These are phyloP conservation scores for Poa annua DNA, from an alignment of 176 grass and related monocot species.

Conservation along the genomic window DNA sequence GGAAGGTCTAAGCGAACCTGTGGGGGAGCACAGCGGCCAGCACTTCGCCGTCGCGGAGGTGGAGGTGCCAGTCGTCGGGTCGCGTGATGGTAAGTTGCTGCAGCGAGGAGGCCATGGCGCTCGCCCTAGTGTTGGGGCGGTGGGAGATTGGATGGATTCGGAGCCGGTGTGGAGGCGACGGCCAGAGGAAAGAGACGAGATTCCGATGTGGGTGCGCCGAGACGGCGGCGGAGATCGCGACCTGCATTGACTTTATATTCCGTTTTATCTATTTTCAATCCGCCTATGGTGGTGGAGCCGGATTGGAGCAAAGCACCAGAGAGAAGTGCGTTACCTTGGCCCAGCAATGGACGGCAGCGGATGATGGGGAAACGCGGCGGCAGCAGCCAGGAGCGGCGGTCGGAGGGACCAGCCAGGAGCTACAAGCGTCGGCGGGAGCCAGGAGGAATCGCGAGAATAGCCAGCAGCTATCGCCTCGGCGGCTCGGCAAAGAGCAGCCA, in stretches of 20 bases:
- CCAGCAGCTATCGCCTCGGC: no score
- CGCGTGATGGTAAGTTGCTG: slow-evolving; percentile 60
- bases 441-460: no score
- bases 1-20: slow-evolving; percentile 22
- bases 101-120: slow-evolving; percentile 27
- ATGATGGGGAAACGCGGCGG: no score
- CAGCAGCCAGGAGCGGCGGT: no score
- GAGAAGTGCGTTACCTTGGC: no score
- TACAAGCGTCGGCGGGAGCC: no score
- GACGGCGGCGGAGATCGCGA: not conserved
- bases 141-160: not conserved
- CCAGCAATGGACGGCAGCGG: no score
- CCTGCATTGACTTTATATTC: slow-evolving; percentile 29
- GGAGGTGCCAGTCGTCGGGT: slow-evolving; percentile 96
- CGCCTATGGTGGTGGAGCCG: no score
- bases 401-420: no score
- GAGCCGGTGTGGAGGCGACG: not conserved
- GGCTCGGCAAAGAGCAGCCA: no score
- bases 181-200: not conserved
- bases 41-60: slow-evolving; percentile 75
- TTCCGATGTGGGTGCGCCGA: slow-evolving; percentile 12
- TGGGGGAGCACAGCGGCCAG: slow-evolving; percentile 72
- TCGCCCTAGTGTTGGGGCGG: not conserved
- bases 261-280: no score
- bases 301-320: no score